phyloP scores from a whole-genome alignment of 2,329 filamentous ascomycete species.

The Acephala macrosclerotiorum region DNA sequence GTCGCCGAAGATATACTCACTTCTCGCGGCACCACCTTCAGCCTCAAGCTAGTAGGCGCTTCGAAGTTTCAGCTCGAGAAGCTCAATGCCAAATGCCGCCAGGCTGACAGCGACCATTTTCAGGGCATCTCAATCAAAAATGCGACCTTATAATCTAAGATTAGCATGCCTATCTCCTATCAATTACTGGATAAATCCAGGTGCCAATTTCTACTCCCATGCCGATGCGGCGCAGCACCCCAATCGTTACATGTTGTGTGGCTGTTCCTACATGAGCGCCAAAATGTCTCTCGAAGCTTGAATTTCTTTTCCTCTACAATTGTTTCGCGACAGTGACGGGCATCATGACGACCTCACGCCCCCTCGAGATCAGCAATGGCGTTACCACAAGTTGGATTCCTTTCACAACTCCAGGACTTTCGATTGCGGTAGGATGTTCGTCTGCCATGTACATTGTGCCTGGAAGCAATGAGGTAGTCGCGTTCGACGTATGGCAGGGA shows the following conservation, averaged over 20 bases:
- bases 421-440: conserved; percentile 21
- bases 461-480: conserved; percentile 16
- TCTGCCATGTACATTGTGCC: conserved; percentile 25
- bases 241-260: neutral
- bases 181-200: neutral
- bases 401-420: conserved; percentile 28
- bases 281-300: neutral
- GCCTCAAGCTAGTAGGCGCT: too few species aligned
- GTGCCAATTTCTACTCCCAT: neutral
- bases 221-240: neutral
- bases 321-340: neutral
- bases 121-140: neutral
- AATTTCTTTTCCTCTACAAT: neutral
- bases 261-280: neutral
- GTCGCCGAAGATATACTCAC: too few species aligned
- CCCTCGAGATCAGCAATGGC: conserved; percentile 26
- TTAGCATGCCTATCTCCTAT: neutral
- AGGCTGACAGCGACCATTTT: neutral
- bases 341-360: conserved; percentile 22
- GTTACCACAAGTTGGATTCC: conserved; percentile 30
- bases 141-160: neutral
- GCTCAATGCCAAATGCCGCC: neutral
- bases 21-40: too few species aligned
- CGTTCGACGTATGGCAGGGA: conserved; percentile 26
- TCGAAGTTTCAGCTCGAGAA: too few species aligned